These are phyloP conservation scores for Mucor velutinosus DNA, from an alignment of 371 early-diverging fungal species.

Conservation along the genomic window DNA sequence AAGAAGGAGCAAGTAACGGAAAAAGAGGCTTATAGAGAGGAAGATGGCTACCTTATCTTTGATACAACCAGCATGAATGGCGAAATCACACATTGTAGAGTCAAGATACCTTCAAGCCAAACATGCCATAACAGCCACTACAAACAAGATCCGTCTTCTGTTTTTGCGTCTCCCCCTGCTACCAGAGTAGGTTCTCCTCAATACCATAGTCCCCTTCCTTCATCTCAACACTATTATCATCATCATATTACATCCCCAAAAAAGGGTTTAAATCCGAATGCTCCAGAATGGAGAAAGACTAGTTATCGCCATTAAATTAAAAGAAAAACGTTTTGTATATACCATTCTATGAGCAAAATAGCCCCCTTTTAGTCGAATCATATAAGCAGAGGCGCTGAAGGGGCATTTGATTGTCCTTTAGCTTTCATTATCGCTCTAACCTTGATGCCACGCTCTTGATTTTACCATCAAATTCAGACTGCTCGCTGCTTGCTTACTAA, in stretches of 20 bases:
- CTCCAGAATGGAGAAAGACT: constrained; percentile 35
- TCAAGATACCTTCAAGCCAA: constrained; percentile 35
- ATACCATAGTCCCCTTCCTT: constrained; percentile 6
- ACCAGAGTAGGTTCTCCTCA: constrained; percentile 24
- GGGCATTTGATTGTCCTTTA: neutral
- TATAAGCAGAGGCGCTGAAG: neutral
- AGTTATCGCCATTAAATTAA: neutral
- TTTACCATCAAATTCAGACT: neutral
- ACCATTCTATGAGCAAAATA: neutral
- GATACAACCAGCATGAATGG: constrained; percentile 34
- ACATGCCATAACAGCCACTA: neutral
- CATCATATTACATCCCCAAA: constrained; percentile 12
- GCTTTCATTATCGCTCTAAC: neutral
- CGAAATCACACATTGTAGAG: constrained; percentile 35
- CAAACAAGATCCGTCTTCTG: neutral
- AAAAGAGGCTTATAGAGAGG: constrained; percentile 24
- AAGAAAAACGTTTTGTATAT: neutral
- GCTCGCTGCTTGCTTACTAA: neutral
- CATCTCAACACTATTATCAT: neutral
- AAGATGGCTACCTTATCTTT: constrained; percentile 40
- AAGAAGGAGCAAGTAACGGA: neutral
- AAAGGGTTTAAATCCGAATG: constrained; percentile 42
- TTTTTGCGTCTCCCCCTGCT: constrained; percentile 25
- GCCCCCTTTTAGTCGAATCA: no score
- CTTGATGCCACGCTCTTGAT: neutral